Evolutionary conservation across 2,329 filamentous ascomycete species (phyloP), one percentile per base, ranked within the genome.

Genomic region (Talaromyces amestolkiae): DNA sequence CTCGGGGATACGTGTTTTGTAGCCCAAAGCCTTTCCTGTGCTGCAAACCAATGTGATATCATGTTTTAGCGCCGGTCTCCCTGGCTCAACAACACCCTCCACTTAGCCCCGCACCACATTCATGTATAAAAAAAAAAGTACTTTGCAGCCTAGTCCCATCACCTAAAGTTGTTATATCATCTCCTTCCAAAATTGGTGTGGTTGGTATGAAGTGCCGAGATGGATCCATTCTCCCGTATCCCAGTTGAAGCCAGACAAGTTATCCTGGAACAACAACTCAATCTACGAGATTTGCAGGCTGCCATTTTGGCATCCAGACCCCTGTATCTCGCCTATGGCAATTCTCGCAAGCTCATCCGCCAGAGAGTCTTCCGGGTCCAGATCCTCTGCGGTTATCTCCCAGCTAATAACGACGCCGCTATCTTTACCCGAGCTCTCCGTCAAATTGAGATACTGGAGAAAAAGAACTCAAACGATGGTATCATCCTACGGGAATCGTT

Each of bases 241-340:
- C 54, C 54, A 58, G 15, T 43, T 39, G 54, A 58, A 39, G 53
- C 19, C 7, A 58, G 31, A 37, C 53, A 58, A 58, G 33, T 17
- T 31, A 58, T 58, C 54, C 54, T 58, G 5, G 35, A 58, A 58
- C 33, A 43, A 58, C 5, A 41, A 31, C 54, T 35, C 10, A 58
- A 31, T 58, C 54, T 58, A 58, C 54, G 54, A 58, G 54, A 58
- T 31, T 58, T 58, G 8, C 31, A 58, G n/a, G 33, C 53, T 58
- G 53, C 53, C 33, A 58, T 58, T 58, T 31, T 58, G 33, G 35
- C 54, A 41, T 39, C 54, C 35, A 43, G 33, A 41, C 10, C 35
- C 11, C 35, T 58, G 9, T 58, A 58, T 58, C 35, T 58, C 19
- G 54, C 54, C n/a, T 39, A 58, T 27, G 5, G 27, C 9, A 9